phyloP scores from a whole-genome alignment of 805 yeast genomes.

The Kockiozyma suomiensis region DNA sequence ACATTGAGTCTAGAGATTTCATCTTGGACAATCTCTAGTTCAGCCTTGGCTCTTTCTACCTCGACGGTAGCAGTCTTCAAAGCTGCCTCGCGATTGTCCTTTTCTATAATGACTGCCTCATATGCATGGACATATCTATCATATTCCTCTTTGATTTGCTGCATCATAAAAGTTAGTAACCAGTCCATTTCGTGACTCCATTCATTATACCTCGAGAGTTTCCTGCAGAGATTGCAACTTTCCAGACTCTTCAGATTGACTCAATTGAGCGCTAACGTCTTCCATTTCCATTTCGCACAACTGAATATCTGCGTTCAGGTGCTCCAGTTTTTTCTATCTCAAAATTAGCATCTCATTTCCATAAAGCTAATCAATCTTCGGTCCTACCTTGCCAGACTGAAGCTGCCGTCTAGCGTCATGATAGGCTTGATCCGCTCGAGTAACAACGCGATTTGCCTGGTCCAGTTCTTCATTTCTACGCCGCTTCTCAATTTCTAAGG shows the following conservation, averaged over 20 bases:
- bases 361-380: background rate
- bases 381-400: background rate
- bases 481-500: constrained; percentile 1
- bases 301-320: constrained; percentile 15
- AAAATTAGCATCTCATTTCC: background rate
- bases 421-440: background rate
- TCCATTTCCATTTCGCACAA: constrained; percentile 9
- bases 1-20: constrained; percentile 1
- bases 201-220: too few species aligned
- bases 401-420: constrained; percentile 3
- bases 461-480: background rate
- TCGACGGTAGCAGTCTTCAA: background rate
- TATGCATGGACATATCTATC: constrained; percentile 4
- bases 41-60: background rate
- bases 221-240: constrained; percentile 12
- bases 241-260: constrained; percentile 16
- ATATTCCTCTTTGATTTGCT: constrained; percentile 1
- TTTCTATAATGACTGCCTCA: constrained; percentile 16
- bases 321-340: constrained; percentile 5
- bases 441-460: background rate
- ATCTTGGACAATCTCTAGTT: background rate
- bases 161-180: background rate
- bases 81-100: constrained; percentile 11
- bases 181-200: too few species aligned
- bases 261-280: background rate